A percentile compares a stretch with the other conserved stretches of the same genome.
These are phyloP conservation scores for Plasmodium vinckei DNA, from an alignment of 169 alveolate species.

Conservation along the genomic window DNA sequence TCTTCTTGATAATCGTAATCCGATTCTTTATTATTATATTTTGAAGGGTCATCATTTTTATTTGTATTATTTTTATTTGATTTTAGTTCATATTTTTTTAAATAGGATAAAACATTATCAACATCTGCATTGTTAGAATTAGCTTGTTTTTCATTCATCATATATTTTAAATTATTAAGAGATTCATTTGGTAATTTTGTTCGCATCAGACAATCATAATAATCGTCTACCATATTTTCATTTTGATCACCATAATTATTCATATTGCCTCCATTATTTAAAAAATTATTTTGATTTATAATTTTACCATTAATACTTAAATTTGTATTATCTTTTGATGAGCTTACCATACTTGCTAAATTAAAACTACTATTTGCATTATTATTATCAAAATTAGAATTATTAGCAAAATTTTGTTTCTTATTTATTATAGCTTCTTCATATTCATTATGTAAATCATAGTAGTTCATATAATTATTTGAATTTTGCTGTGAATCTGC, in stretches of 20 bases:
- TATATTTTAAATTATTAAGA: constrained; percentile 35
- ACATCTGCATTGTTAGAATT: constrained; percentile 35
- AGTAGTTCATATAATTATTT: constrained; percentile 18
- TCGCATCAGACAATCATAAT: constrained; percentile 70
- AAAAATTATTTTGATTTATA: not conserved
- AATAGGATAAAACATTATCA: constrained; percentile 47
- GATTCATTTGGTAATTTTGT: constrained; percentile 52
- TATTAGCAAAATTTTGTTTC: not conserved
- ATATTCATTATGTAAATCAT: constrained; percentile 47
- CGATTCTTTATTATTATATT: constrained; percentile 13
- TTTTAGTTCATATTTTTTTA: constrained; percentile 54
- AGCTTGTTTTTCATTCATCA: constrained; percentile 37
- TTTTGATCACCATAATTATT: constrained; percentile 21
- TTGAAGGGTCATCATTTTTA: constrained; percentile 26
- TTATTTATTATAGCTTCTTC: constrained; percentile 36
- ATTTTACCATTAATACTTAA: not conserved
- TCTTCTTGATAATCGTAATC: constrained; percentile 68
- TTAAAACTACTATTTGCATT: not conserved
- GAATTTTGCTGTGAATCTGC: constrained; percentile 67
- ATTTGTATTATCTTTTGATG: no score
- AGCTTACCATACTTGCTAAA: no score
- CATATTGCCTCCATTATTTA: not conserved
- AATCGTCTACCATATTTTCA: constrained; percentile 39
- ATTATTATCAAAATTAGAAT: not conserved
- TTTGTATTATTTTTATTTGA: constrained; percentile 9